These are phyloP conservation scores for Pisolithus marmoratus DNA, from an alignment of 768 basidiomycete species.

Conservation along the genomic window DNA sequence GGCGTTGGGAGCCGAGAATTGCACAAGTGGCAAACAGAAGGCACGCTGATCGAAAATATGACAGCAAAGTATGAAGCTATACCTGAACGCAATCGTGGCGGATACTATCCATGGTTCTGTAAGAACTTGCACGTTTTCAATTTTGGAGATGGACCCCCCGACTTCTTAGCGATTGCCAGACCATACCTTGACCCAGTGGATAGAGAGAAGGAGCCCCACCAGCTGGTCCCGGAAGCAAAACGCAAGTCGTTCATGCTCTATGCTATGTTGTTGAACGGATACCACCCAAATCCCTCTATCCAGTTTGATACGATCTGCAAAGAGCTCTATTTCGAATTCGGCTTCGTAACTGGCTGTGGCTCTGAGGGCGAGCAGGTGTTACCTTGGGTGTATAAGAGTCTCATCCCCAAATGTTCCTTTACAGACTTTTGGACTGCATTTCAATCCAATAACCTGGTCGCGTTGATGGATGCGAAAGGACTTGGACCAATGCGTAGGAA, in stretches of 20 bases:
- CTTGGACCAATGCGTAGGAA: background rate
- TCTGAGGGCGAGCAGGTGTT: slow-evolving; percentile 1
- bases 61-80: slow-evolving; percentile 20
- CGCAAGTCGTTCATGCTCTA: background rate
- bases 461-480: slow-evolving; percentile 23
- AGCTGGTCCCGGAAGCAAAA: background rate
- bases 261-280: background rate
- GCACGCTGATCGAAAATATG: slow-evolving; percentile 28
- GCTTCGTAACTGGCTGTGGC: slow-evolving; percentile 9
- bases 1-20: slow-evolving; percentile 18
- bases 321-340: slow-evolving; percentile 7
- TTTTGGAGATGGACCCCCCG: background rate
- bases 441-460: slow-evolving; percentile 14
- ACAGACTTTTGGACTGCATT: slow-evolving; percentile 31
- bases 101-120: slow-evolving; percentile 31
- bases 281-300: background rate
- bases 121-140: slow-evolving; percentile 28
- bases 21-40: slow-evolving; percentile 26
- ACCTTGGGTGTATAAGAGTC: slow-evolving; percentile 12
- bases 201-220: background rate
- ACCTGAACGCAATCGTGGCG: slow-evolving; percentile 17
- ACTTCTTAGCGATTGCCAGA: background rate
- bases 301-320: background rate
- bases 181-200: slow-evolving; percentile 1
- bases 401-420: slow-evolving; percentile 29